Evolutionary conservation across 257 asterid species (phyloP).

Genomic region (Solanum dulcamara): DNA sequence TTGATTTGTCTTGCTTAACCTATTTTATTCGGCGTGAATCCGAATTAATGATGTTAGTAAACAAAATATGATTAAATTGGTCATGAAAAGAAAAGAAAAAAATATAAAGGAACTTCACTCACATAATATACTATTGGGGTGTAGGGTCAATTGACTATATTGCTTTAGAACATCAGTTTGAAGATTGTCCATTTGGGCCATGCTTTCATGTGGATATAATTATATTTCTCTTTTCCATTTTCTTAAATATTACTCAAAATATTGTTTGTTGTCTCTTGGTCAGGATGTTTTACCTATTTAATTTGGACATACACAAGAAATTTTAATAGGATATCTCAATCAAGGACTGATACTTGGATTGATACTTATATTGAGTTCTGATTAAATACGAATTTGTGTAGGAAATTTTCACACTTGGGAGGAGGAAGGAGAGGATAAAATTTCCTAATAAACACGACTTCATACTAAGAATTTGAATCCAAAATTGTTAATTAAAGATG

Average conservation of each 20-base stretch:
- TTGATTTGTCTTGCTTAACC: neutral
- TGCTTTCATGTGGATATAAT: neutral
- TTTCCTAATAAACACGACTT: neutral
- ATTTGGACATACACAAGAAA: neutral
- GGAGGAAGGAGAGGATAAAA: neutral
- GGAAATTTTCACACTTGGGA: rapidly evolving
- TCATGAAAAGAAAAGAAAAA: neutral
- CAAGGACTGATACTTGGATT: neutral
- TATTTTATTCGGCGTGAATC: neutral
- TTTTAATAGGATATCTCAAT: neutral
- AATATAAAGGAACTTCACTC: neutral
- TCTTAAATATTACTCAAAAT: neutral
- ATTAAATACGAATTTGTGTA: neutral
- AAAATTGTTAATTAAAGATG: neutral
- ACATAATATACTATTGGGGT: neutral
- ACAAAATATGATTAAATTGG: neutral
- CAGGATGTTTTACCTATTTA: neutral
- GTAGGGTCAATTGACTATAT: neutral
- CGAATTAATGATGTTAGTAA: neutral
- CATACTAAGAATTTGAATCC: neutral
- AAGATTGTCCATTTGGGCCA: neutral
- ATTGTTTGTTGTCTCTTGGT: neutral
- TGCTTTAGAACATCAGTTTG: neutral
- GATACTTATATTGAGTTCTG: neutral
- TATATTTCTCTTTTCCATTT: neutral